Conservation (phyloP, 495 filamentous ascomycete genomes). For the Xylaria grammica region DNA sequence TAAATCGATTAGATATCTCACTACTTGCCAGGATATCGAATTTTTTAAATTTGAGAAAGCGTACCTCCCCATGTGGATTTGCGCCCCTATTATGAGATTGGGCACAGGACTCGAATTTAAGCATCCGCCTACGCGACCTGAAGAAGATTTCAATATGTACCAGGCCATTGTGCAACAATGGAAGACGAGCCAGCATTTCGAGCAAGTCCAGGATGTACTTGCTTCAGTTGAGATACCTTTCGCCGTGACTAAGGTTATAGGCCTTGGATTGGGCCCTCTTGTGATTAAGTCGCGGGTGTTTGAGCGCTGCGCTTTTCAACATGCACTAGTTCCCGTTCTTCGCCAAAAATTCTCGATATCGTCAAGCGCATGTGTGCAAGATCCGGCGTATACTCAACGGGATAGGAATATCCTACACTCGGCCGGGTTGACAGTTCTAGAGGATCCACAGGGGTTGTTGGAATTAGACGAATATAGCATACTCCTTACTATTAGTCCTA, state of each 20-base stretch:
- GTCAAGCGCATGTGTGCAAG: slow-evolving; percentile 15
- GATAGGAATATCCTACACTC: slow-evolving; percentile 24
- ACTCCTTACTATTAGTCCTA: slow-evolving; percentile 30
- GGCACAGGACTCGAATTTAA: slow-evolving; percentile 3
- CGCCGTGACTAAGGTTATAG: slow-evolving; percentile 21
- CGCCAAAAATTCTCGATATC: slow-evolving; percentile 14
- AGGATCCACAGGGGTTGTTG: slow-evolving; percentile 38
- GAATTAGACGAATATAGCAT: slow-evolving; percentile 34
- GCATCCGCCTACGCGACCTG: slow-evolving; percentile 19
- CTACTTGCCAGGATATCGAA: slow-evolving; percentile 6
- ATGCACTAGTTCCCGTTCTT: slow-evolving; percentile 20
- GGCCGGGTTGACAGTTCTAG: slow-evolving; percentile 26
- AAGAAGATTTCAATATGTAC: slow-evolving; percentile 23
- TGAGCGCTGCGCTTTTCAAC: slow-evolving; percentile 16
- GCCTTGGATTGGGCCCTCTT: slow-evolving; percentile 17
- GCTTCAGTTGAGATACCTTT: slow-evolving; percentile 26
- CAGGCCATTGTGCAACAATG: slow-evolving; percentile 25
- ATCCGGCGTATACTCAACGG: slow-evolving; percentile 22
- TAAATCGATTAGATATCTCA: slow-evolving; percentile 13
- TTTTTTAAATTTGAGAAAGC: slow-evolving; percentile 13
- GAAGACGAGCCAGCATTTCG: slow-evolving; percentile 25
- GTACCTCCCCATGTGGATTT: slow-evolving; percentile 24
- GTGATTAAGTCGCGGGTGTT: slow-evolving; percentile 16
- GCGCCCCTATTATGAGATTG: slow-evolving; percentile 3
- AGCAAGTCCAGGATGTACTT: slow-evolving; percentile 22